Evolutionary conservation across 2,329 filamentous ascomycete genomes (phyloP).

Genomic region (Penicillium sp.): DNA sequence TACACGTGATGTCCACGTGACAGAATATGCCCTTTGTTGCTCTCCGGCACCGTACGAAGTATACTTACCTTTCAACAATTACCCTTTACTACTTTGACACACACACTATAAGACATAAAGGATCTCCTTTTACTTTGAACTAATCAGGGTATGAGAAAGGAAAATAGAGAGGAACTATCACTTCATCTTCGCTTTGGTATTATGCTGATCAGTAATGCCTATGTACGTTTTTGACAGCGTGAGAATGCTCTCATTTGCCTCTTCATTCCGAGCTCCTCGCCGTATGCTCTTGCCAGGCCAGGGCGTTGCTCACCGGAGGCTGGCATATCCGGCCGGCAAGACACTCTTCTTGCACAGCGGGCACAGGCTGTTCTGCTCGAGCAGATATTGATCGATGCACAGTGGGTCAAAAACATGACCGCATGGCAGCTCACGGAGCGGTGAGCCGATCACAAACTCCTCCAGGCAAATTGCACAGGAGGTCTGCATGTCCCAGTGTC

Average conservation of each 20-base stretch:
- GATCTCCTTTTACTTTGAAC: background rate
- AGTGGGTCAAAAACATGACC: slow-evolving; percentile 89
- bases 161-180: background rate
- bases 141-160: background rate
- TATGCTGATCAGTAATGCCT: background rate
- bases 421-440: slow-evolving; percentile 81
- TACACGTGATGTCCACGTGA: too few relatives aligned
- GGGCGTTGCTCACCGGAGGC: slow-evolving; percentile 68
- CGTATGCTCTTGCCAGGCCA: slow-evolving; percentile 76
- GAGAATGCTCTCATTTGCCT: background rate
- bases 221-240: background rate
- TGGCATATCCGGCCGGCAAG: slow-evolving; percentile 64
- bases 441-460: slow-evolving; percentile 63
- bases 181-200: background rate
- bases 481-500: slow-evolving; percentile 61
- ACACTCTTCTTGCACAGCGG: slow-evolving; percentile 85
- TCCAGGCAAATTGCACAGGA: slow-evolving; percentile 88
- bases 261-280: slow-evolving; percentile 42
- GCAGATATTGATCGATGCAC: slow-evolving; percentile 83
- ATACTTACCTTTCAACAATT: background rate
- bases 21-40: background rate
- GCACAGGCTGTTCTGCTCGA: slow-evolving; percentile 75
- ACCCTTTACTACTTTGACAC: background rate
- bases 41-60: background rate
- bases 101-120: background rate